Evolutionary conservation across 2,329 filamentous ascomycete species (phyloP), one percentile per base, ranked within the genome.

Genomic region (Penicillium rolfsii): DNA sequence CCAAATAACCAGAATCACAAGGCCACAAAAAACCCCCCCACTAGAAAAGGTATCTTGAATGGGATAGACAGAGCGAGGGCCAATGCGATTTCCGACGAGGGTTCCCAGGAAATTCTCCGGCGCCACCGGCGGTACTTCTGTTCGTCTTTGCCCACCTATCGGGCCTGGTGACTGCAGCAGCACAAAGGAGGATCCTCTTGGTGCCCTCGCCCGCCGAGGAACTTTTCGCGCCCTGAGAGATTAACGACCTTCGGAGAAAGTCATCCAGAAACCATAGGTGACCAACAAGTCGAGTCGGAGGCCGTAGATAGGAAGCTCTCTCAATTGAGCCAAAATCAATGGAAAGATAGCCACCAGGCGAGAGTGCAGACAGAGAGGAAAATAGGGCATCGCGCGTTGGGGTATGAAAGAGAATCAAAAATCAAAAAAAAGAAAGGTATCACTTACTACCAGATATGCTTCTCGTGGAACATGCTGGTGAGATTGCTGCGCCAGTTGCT

Each of bases 401-500:
- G 50, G 59, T 19, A 14, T n/a, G 26, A 12, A 22, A 40, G 9
- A 64, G 55, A 62, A 22, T 22, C 19, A 59, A 4, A 57, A 33
- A 58, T 28, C 14, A 40, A 49, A 38, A 46, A 22, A 22, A 11
- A 30, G 50, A 57, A 26, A 50, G 66, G 60, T 66, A 61, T 63
- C 60, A 87, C 92, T 89, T 85, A 97, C 93, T 80, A 88, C 87
- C 91, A 92, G 72, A 97, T 91, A 73, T 92, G 86, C 74, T 89
- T 83, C 79, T 97, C 94, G 65, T 87, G 86, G 66, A 94, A 85
- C 73, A 97, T 84, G 77, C 92, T 97, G 55, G 92, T 97, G 78
- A 92, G 89, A 77, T 98, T 98, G 82, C 93, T 97, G 74, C 94
- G 86, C 94, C 94, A 98, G 79, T 98, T 98, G 83, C 93, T 97